Evolutionary conservation across 208 protist species (phyloP), one percentile per base, ranked within the genome.

Genomic region (Leishmania turanica): DNA sequence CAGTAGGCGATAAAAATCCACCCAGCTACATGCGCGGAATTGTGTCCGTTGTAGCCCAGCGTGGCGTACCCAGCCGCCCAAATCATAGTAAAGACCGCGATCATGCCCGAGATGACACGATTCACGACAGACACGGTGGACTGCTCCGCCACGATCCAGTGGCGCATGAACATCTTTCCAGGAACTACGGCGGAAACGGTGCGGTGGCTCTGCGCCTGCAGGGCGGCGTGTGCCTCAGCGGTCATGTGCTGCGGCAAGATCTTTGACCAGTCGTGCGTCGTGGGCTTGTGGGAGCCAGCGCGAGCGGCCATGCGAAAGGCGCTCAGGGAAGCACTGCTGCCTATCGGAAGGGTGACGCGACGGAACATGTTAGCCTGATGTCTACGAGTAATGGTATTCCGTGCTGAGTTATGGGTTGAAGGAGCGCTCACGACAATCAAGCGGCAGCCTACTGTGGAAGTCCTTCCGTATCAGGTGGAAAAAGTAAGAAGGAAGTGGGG

Each of bases 141-240:
- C 83, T 98, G 95, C 85, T 98, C 93, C 37, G 92, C 92, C 3
- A 89, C 88, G 72, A 97, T 96, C 93, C 94, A 98, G 84, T 98
- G 93, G 49, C 93, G 93, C 94, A 98, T 98, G 69, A 98, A 98
- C 88, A 98, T 83, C 85, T 98, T 92, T 56, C 95, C 95, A 27
- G 95, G 95, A 24, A 97, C 94, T 13, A 97, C 93, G 17, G 80
- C 89, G 17, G 93, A 97, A 47, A 98, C 91, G 66, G 92, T 88
- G 40, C 95, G 92, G 78, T 89, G 73, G 27, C 82, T 88, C 84
- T 98, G 93, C 56, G 87, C 77, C 34, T 84, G 47, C 15, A 97
- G 68, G 49, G 76, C 78, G 27, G 81, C 79, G 49, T 62, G 75
- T 80, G 95, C 95, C 73, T 93, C 92, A 3, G 73, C 27, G 6